phyloP scores from a whole-genome alignment of 1,284 basidiomycete genomes.

The Ustilago vetiveriae region DNA sequence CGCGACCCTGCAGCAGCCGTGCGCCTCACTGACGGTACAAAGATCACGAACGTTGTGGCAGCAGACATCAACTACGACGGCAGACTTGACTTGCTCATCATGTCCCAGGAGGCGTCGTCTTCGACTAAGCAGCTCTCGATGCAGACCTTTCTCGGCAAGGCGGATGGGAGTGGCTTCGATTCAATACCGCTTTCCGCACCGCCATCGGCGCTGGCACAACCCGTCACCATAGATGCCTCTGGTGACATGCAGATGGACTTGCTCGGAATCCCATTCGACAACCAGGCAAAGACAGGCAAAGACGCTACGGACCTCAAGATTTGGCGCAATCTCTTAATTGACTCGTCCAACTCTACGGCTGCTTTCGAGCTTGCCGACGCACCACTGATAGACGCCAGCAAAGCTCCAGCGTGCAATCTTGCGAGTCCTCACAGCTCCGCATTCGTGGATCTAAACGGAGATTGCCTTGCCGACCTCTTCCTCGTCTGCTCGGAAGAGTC shows the following conservation, averaged over 20 bases:
- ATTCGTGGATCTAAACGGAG: conserved; percentile 93
- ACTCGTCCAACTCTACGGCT: conserved; percentile 16
- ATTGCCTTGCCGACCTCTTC: conserved; percentile 93
- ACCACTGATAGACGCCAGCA: conserved; percentile 23
- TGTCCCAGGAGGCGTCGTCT: conserved; percentile 69
- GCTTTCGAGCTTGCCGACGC: conserved; percentile 32
- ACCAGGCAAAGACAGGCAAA: conserved; percentile 8
- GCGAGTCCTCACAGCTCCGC: conserved; percentile 92
- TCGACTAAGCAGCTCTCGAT: conserved; percentile 26
- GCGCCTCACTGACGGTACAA: conserved; percentile 42
- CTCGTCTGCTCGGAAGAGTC: conserved; percentile 77
- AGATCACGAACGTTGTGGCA: conserved; percentile 79
- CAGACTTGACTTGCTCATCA: conserved; percentile 85
- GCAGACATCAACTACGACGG: conserved; percentile 94
- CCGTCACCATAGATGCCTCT: conserved; percentile 84
- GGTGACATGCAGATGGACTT: conserved; percentile 90
- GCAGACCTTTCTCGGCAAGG: conserved; percentile 45
- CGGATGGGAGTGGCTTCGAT: conserved; percentile 34
- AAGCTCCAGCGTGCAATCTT: conserved; percentile 73
- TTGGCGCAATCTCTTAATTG: conserved; percentile 50
- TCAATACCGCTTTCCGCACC: conserved; percentile 71
- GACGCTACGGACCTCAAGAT: conserved; percentile 42
- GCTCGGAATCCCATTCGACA: conserved; percentile 74
- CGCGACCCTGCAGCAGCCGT: conserved; percentile 69
- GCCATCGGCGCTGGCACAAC: conserved; percentile 78